Evolutionary conservation across 2,329 filamentous ascomycete species (phyloP), one percentile per base, ranked within the genome.

Genomic region (Colletotrichum higginsianum): DNA sequence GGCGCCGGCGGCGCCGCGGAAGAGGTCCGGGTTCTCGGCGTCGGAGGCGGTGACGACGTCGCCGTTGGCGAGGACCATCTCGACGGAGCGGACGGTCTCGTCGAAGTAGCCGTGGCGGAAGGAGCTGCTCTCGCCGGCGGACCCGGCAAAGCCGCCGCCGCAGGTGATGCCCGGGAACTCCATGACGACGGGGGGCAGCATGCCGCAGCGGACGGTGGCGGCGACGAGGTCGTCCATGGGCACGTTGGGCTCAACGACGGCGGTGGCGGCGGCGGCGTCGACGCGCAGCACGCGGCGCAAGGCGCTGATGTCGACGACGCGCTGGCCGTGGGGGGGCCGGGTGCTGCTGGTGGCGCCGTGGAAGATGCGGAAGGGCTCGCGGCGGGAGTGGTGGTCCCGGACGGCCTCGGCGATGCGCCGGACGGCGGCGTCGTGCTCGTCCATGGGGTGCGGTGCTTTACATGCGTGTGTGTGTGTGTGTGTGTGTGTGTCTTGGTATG

Each of bases 271-370:
- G 1, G 81, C 75, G 0, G 75, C 79, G 77, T 94, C 87, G 57
- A 95, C 82, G 11, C 84, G 80, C 12, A 95, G 82, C 18, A 95
- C 88, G 79, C 88, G 86, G 74, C 84, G 86, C 12, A 95, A 86
- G 4, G 79, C 77, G 80, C 90, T 92, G 47, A 91, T 94, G 79
- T 94, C 91, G 66, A 95, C 85, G 12, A 90, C 88, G 75, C 88
- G 88, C 78, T 86, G 85, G 15, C 80, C 78, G 23, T 84, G 81
- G 9, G 86, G 85, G 35, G 87, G 86, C 9, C 93, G 90, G 47
- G 93, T 95, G 80, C 90, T 93, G 82, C 94, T 94, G 35, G 93
- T 94, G 0, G 91, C 90, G 72, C 93, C 93, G 81, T 95, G 93
- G 76, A 90, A 93, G 78, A 95, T 91, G n/a, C 92, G 87, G 80